Evolutionary conservation across 2,329 filamentous ascomycete species (phyloP).

Genomic region (Ascochyta rabiei): DNA sequence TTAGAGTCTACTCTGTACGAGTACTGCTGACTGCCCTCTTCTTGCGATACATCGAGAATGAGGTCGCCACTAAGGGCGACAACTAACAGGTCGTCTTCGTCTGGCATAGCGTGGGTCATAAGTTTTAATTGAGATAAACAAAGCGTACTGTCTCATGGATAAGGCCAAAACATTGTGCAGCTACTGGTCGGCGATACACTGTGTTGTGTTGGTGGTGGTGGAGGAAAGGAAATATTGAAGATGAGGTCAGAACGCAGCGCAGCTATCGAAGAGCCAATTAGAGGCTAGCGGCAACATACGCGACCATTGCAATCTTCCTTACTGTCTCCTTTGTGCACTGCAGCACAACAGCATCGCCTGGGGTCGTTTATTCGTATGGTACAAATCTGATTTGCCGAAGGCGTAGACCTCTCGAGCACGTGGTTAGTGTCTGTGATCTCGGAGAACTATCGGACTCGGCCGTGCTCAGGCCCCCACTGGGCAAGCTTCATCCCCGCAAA

Average conservation of each 20-base stretch:
- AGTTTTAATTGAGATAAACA: constrained; percentile 8
- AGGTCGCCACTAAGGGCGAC: constrained; percentile 67
- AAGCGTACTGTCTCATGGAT: constrained; percentile 50
- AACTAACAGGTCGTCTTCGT: constrained; percentile 50
- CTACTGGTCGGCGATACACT: neutral
- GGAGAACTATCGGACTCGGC: neutral
- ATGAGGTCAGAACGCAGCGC: constrained; percentile 8
- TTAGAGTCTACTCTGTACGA: constrained; percentile 67
- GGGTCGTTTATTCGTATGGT: neutral
- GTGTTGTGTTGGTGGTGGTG: neutral
- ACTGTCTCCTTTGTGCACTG: no score
- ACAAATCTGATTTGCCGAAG: neutral
- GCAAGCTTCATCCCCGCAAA: neutral
- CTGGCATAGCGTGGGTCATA: constrained; percentile 27
- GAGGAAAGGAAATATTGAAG: neutral
- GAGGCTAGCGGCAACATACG: neutral
- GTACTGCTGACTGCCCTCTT: constrained; percentile 62
- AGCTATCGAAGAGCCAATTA: constrained; percentile 1
- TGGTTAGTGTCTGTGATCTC: neutral
- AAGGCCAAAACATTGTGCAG: constrained; percentile 57
- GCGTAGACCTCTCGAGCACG: neutral
- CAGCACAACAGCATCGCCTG: no score
- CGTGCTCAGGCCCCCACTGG: neutral
- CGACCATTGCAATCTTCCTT: neutral
- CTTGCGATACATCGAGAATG: constrained; percentile 69